Conservation (phyloP, 2,329 filamentous ascomycete genomes). For the Shiraia sp. region DNA sequence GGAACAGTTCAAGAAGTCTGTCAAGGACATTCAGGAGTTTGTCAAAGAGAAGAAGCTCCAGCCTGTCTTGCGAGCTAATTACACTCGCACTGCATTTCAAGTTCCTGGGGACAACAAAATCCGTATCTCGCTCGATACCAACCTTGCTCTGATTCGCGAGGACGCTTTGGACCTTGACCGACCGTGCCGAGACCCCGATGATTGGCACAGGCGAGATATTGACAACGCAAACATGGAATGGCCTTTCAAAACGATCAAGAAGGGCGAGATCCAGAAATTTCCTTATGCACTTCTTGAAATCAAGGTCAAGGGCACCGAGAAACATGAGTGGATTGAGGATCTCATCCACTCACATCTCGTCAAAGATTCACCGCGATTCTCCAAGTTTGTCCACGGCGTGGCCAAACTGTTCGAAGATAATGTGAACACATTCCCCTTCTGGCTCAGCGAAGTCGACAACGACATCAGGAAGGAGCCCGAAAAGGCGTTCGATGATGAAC, state of each 20-base stretch:
- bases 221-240: slow-evolving; percentile 81
- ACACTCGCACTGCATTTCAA: slow-evolving; percentile 93
- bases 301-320: slow-evolving; percentile 73
- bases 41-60: slow-evolving; percentile 77
- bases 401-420: slow-evolving; percentile 90
- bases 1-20: slow-evolving; percentile 70
- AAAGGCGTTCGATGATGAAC: slow-evolving; percentile 86
- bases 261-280: slow-evolving; percentile 88
- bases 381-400: slow-evolving; percentile 94
- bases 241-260: slow-evolving; percentile 84
- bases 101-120: slow-evolving; percentile 90
- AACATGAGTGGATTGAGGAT: slow-evolving; percentile 85
- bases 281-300: slow-evolving; percentile 91
- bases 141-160: slow-evolving; percentile 82
- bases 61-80: slow-evolving; percentile 88
- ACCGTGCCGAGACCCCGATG: slow-evolving; percentile 84
- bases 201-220: slow-evolving; percentile 92
- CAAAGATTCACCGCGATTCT: slow-evolving; percentile 86
- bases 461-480: slow-evolving; percentile 95
- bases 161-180: slow-evolving; percentile 75
- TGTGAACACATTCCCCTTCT: slow-evolving; percentile 95
- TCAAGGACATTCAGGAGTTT: slow-evolving; percentile 77
- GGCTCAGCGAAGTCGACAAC: slow-evolving; percentile 86
- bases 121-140: slow-evolving; percentile 89
- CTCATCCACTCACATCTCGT: slow-evolving; percentile 92